Base-by-base conservation (phyloP, 1,284 basidiomycete species). In the Heterobasidion occidentale region DNA sequence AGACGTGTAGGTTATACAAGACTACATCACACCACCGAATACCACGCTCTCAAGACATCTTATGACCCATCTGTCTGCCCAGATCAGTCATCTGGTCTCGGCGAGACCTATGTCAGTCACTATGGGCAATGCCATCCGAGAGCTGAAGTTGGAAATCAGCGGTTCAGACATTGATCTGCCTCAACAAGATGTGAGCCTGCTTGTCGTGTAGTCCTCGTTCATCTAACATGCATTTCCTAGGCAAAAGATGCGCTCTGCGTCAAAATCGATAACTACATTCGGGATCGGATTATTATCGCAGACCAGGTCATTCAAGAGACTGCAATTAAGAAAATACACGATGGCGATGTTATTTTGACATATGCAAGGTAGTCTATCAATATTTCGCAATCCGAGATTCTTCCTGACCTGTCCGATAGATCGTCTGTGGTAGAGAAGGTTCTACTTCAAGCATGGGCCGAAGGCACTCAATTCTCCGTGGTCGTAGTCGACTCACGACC, bases 91-190 rank as follows among this genome's bases (percentile, higher is more conserved):
- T 71, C 80, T 96, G 15, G 91, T 94, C 15, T 81, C 88, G 55
- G 89, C 91, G 34, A 77, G 94, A 53, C 90, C 92, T 0, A 89
- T 95, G 86, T 90, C 91, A n/a, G 86, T 93, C n/a, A 92, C 92
- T 33, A 93, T 94, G 84, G 94, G 92, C 1, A 95, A 95, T 66
- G 94, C 94, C 0, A 93, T 94, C 62, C 83, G 95, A 57, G 92
- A 96, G 71, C 78, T 99, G 66, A 99, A 99, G 75, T 79, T 97
- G 59, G 94, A 98, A 67, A 98, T 99, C 68, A 95, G 92, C 67
- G 83, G 84, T 19, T 86, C 94, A 50, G 90, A 93, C 64, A 92
- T 94, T 55, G 95, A 98, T 71, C 77, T 93, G 66, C 87, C 92
- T 6, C 94, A 98, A 69, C 91, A 95, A 67, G 93, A 98, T 74